Percentiles rank a stretch among this genome's conserved stretches.
Conservation (phyloP, 176 grass and related monocot genomes). For the Oryza punctata region DNA sequence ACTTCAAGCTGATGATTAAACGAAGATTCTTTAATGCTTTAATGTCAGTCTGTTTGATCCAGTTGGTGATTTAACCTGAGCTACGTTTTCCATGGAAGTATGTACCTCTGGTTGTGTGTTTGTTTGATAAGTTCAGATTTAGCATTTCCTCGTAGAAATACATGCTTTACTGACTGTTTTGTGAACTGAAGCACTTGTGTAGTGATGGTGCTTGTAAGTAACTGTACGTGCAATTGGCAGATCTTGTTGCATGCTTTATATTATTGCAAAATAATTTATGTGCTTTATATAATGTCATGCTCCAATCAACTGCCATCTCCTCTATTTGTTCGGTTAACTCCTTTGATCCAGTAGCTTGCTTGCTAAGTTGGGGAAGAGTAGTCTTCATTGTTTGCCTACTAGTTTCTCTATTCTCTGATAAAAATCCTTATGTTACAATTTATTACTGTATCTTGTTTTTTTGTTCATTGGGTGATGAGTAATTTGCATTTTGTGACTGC, state of each 20-base stretch:
- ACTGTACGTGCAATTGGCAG: neutral
- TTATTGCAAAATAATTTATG: neutral
- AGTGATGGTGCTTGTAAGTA: neutral
- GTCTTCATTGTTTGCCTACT: neutral
- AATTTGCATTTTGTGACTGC: neutral
- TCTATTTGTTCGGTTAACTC: neutral
- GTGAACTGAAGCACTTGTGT: neutral
- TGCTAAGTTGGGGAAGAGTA: neutral
- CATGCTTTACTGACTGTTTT: neutral
- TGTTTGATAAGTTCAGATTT: slow-evolving; percentile 9
- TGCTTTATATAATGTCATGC: neutral
- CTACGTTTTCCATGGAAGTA: slow-evolving; percentile 5
- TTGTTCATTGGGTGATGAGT: neutral
- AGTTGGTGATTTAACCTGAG: slow-evolving; percentile 7
- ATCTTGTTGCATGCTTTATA: neutral
- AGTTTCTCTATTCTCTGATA: neutral
- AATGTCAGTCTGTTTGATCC: neutral
- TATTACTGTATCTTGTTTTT: neutral
- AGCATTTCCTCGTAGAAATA: neutral
- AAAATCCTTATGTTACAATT: neutral
- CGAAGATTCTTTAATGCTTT: neutral
- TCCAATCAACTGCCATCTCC: slow-evolving; percentile 5
- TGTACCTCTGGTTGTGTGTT: neutral
- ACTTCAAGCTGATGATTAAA: slow-evolving; percentile 6
- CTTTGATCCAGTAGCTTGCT: neutral